Conservation (phyloP, 805 yeast genomes). For the Metschnikowia kunwiensis region DNA sequence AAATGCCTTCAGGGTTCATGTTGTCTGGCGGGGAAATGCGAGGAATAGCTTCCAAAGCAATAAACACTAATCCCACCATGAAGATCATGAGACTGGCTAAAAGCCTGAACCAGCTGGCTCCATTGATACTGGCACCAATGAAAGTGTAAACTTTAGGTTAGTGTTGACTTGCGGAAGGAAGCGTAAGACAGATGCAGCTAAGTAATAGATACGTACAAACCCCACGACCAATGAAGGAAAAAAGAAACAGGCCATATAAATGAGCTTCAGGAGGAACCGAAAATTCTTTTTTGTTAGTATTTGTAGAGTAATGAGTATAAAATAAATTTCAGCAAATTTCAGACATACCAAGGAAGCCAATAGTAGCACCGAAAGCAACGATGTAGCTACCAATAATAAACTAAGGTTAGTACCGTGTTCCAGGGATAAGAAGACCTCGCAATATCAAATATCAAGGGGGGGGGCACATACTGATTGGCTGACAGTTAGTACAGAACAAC, state of each 20-base stretch:
- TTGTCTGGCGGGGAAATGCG: conserved; percentile 77
- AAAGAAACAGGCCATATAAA: conserved; percentile 63
- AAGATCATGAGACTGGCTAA: conserved; percentile 59
- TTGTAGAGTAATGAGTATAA: no score
- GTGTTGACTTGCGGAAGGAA: conserved; percentile 16
- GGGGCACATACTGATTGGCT: conserved; percentile 34
- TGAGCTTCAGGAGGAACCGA: conserved; percentile 58
- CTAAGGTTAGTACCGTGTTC: conserved; percentile 35
- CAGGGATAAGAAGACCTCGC: no score
- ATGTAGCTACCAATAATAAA: conserved; percentile 61
- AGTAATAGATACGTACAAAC: conserved; percentile 42
- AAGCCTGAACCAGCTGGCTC: conserved; percentile 55
- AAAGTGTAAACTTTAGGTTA: conserved; percentile 36
- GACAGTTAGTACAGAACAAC: conserved; percentile 21
- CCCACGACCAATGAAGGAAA: conserved; percentile 75
- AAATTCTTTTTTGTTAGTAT: conserved; percentile 38
- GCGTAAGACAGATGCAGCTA: neutral
- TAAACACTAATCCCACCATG: conserved; percentile 56
- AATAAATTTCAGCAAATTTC: neutral
- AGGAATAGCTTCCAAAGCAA: conserved; percentile 67
- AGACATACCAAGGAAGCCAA: conserved; percentile 48
- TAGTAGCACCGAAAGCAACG: conserved; percentile 50
- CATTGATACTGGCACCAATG: conserved; percentile 36
- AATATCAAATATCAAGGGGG: no score
- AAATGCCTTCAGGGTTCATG: conserved; percentile 54